Percentiles rank a stretch among this genome's conserved stretches.
These are phyloP conservation scores for Lepidium africanum DNA, from an alignment of 345 rosid species.

Conservation along the genomic window DNA sequence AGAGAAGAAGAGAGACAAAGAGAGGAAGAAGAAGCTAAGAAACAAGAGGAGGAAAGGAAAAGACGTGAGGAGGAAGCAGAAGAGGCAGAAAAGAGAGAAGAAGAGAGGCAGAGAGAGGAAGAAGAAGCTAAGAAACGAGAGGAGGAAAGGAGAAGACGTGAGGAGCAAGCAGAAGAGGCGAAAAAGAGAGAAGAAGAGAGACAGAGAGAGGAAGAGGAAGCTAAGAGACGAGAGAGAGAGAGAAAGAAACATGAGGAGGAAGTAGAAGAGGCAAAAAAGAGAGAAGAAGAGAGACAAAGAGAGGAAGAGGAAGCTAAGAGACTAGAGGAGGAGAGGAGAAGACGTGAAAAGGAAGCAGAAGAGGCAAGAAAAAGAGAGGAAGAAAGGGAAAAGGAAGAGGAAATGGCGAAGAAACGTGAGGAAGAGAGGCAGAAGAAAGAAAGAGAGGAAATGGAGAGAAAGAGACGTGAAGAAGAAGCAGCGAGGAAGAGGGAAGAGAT, in stretches of 20 bases:
- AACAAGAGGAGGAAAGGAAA: not conserved
- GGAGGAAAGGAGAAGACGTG: not conserved
- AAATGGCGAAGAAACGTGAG: not conserved
- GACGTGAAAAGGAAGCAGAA: not conserved
- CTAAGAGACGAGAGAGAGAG: not conserved
- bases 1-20: constrained; percentile 1
- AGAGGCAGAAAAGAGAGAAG: not conserved
- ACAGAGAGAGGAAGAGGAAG: not conserved
- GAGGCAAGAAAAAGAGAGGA: not conserved
- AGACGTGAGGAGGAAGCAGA: not conserved
- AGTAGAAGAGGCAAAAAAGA: not conserved
- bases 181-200: not conserved
- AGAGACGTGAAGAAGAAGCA: not conserved
- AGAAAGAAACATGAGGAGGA: not conserved
- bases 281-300: not conserved
- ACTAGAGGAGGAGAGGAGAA: not conserved
- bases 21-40: not conserved
- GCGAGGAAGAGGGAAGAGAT: not conserved
- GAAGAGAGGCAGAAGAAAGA: not conserved
- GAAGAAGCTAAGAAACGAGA: not conserved
- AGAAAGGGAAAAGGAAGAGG: not conserved
- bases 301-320: not conserved
- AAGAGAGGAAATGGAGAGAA: not conserved
- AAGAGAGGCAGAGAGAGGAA: not conserved
- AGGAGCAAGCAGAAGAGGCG: not conserved